phyloP scores from a whole-genome alignment of 2,329 filamentous ascomycete genomes.

The Keithomyces neogunnii region DNA sequence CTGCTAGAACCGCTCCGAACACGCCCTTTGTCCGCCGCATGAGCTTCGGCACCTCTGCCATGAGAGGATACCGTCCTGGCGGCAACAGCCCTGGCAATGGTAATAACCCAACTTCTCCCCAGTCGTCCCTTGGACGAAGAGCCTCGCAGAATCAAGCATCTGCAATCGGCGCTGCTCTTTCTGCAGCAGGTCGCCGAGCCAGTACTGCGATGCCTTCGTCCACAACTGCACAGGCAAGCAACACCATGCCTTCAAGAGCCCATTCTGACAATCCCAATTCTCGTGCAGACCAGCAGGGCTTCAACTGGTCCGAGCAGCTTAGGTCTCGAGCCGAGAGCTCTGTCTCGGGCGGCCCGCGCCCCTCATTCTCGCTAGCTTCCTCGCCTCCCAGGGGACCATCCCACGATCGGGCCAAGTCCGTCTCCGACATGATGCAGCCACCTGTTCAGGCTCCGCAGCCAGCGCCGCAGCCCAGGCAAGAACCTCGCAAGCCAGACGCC shows the following conservation, averaged over 20 bases:
- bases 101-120: constrained; percentile 42
- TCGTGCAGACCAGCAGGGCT: constrained; percentile 72
- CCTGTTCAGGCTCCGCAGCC: constrained; percentile 41
- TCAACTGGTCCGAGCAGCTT: constrained; percentile 96
- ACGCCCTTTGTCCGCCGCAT: constrained; percentile 77
- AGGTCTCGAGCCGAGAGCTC: constrained; percentile 83
- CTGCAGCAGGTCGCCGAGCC: constrained; percentile 26
- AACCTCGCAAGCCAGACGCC: constrained; percentile 71
- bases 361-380: constrained; percentile 51
- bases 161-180: constrained; percentile 24
- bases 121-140: constrained; percentile 25
- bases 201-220: constrained; percentile 23
- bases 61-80: constrained; percentile 46
- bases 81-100: constrained; percentile 53
- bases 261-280: constrained; percentile 55
- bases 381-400: constrained; percentile 26
- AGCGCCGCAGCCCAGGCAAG: constrained; percentile 35
- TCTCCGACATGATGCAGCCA: constrained; percentile 54
- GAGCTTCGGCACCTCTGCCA: constrained; percentile 79
- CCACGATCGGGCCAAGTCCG: constrained; percentile 61
- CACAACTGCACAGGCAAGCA: constrained; percentile 48
- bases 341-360: constrained; percentile 42
- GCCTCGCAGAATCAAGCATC: constrained; percentile 19
- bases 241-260: constrained; percentile 45
- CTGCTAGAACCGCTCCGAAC: constrained; percentile 49